Base-by-base conservation (phyloP, 768 basidiomycete species). In the Calocera cornea region DNA sequence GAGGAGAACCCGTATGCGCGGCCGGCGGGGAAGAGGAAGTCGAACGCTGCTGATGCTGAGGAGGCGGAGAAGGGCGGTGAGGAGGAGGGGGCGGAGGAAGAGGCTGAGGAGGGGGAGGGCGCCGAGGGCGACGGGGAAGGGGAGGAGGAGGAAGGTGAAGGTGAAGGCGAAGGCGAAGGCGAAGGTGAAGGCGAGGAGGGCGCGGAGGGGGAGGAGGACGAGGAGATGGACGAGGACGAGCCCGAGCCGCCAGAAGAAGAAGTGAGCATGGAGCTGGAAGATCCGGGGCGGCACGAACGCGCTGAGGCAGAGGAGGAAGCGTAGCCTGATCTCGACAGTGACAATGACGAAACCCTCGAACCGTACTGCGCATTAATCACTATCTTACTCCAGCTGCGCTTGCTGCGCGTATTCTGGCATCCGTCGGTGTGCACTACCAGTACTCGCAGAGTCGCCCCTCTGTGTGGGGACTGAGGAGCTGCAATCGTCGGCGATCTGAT, bases 171-270 rank as follows among this genome's bases (percentile, higher is more conserved):
- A 14, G 75, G 65, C 7, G 69, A 64, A 17, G 74, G 70, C 31
- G 77, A 73, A 38, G 76, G 72, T 11, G 75, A 71, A 7, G 77
- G 74, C 3, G 73, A 73, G 33, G 79, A 75, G 27, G 79, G 78
- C 49, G 78, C 77, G 17, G 77, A 78, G 17, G 77, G 72, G 14
- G 69, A 47, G 11, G 78, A 66, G 33, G 69, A 71, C 12, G 68
- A 65, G 27, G 69, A 71, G 19, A 65, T 54, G 44, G 47, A 70
- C 44, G 63, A 65, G 65, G 47, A 65, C 27, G 64, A 68, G 54
- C 64, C 68, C 27, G 64, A 68, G 54, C 64, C 68, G 1, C 49
- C 54, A 27, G 49, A 66, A 19, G 68, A 41, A 64, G 64, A 67
- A 3, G 67, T 64, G 22, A 41, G 31, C 17, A 29, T 44, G 41